Evolutionary conservation across 2,329 filamentous ascomycete genomes (phyloP).

Genomic region (Colletotrichum sp.): DNA sequence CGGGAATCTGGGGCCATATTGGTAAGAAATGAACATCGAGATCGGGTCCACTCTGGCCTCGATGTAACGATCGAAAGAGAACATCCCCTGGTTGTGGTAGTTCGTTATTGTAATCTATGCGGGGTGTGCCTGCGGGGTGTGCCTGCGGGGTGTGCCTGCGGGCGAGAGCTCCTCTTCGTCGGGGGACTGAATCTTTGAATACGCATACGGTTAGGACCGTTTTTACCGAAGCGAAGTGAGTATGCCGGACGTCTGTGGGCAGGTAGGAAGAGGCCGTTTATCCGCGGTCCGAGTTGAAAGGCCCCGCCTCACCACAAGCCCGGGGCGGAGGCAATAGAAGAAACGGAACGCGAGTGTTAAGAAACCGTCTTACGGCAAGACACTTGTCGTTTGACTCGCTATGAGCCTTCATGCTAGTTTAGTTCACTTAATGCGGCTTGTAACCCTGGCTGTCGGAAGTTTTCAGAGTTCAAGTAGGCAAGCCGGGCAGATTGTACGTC

Average conservation of each 20-base stretch:
- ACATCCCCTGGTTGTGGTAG: not conserved
- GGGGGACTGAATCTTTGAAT: not conserved
- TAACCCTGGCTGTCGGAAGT: not conserved
- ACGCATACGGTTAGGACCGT: not conserved
- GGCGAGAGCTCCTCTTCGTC: not conserved
- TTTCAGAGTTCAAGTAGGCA: not conserved
- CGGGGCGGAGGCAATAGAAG: not conserved
- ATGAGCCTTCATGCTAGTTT: not conserved
- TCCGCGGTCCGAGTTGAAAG: not conserved
- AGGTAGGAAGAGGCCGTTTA: not conserved
- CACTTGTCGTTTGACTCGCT: not conserved
- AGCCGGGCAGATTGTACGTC: not conserved
- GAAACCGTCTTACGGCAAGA: not conserved
- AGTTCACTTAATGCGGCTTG: not conserved
- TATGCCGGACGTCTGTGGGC: not conserved
- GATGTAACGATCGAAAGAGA: not conserved
- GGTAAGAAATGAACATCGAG: not conserved
- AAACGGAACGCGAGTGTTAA: not conserved
- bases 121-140: not conserved
- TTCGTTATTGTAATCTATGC: not conserved
- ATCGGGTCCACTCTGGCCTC: not conserved
- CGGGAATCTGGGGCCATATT: not conserved
- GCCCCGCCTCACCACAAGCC: not conserved
- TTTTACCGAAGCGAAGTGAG: not conserved
- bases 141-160: not conserved